These are phyloP conservation scores for Benincasa hispida DNA, from an alignment of 306 rosid genomes.

Conservation along the genomic window DNA sequence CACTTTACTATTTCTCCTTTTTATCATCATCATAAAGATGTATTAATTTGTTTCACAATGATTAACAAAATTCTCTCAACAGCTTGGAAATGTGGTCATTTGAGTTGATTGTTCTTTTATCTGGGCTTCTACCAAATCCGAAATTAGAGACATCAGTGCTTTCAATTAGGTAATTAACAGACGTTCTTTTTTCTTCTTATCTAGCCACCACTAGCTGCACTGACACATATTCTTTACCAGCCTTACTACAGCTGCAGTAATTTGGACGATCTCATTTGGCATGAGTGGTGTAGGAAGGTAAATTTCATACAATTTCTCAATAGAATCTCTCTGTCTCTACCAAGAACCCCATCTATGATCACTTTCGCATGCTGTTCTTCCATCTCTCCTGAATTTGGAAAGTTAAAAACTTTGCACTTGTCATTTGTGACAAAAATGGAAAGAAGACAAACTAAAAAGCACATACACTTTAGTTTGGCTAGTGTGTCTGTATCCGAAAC, in stretches of 20 bases:
- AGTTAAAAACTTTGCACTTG: neutral
- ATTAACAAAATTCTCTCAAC: neutral
- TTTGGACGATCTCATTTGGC: slow-evolving; percentile 73
- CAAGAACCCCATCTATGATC: neutral
- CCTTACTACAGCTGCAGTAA: slow-evolving; percentile 40
- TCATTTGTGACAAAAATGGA: neutral
- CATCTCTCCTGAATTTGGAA: neutral
- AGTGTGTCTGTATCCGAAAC: no score
- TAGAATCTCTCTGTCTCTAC: neutral
- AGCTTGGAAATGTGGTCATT: slow-evolving; percentile 63
- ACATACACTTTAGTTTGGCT: no score
- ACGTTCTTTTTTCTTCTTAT: neutral
- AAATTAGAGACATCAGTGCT: slow-evolving; percentile 54
- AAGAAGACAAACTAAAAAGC: neutral
- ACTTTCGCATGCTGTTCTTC: neutral
- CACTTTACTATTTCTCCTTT: neutral
- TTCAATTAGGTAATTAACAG: slow-evolving; percentile 35
- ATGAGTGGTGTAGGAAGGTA: slow-evolving; percentile 68
- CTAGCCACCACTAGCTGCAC: neutral
- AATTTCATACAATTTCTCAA: neutral
- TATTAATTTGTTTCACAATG: neutral
- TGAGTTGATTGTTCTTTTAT: slow-evolving; percentile 48
- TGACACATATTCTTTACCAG: slow-evolving; percentile 18
- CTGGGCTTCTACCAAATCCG: slow-evolving; percentile 64
- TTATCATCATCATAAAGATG: neutral